These are phyloP conservation scores for Trametes sp. DNA, from an alignment of 1,284 basidiomycete genomes.

Conservation along the genomic window DNA sequence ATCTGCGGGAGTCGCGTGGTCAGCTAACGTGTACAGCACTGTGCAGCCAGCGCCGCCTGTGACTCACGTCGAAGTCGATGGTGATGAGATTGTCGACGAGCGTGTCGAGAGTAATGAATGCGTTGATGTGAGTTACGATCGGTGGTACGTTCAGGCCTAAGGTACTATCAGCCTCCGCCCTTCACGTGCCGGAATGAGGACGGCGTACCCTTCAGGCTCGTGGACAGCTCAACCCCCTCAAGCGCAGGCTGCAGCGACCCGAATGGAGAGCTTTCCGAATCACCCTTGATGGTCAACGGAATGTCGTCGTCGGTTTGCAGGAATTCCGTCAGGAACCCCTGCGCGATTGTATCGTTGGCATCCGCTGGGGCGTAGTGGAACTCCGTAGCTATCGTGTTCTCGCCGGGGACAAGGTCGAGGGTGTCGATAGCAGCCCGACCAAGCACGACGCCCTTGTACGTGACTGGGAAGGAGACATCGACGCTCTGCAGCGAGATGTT, in stretches of 20 bases:
- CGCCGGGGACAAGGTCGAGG: conserved; percentile 67
- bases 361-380: conserved; percentile 75
- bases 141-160: conserved; percentile 52
- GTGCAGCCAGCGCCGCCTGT: neutral
- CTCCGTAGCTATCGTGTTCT: conserved; percentile 61
- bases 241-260: conserved; percentile 66
- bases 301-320: conserved; percentile 57
- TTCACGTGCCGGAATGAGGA: too few relatives aligned
- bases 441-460: conserved; percentile 61
- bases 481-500: conserved; percentile 72
- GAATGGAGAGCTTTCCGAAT: conserved; percentile 67
- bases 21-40: neutral
- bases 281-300: conserved; percentile 65
- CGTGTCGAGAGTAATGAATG: conserved; percentile 57
- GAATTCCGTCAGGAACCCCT: conserved; percentile 54
- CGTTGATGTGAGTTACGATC: conserved; percentile 54
- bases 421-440: conserved; percentile 67
- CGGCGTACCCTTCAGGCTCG: conserved; percentile 46
- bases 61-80: conserved; percentile 61
- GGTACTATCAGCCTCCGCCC: conserved; percentile 28
- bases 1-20: conserved; percentile 6
- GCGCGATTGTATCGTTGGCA: conserved; percentile 70
- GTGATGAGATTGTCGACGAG: conserved; percentile 59
- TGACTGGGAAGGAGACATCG: conserved; percentile 65
- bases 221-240: conserved; percentile 59